Percentiles rank a stretch among this genome's conserved stretches.
These are phyloP conservation scores for Pichia exigua DNA, from an alignment of 805 yeast genomes.

Conservation along the genomic window DNA sequence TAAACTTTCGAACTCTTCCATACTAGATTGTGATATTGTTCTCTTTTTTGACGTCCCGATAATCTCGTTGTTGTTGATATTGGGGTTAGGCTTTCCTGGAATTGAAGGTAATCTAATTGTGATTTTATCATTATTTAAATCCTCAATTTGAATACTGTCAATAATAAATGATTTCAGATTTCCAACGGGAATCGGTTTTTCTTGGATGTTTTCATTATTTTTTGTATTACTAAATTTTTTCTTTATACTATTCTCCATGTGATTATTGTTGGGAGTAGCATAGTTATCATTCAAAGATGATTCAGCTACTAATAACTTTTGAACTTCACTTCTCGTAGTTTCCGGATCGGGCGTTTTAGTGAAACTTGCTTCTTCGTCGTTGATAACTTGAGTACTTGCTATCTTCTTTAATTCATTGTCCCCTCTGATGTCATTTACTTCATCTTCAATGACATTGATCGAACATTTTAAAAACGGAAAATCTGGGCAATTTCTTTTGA, in stretches of 20 bases:
- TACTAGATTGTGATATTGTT: neutral
- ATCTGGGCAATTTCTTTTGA: neutral
- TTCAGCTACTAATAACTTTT: neutral
- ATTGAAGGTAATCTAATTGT: neutral
- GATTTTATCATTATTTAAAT: neutral
- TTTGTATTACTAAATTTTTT: too few species aligned
- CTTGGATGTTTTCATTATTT: neutral
- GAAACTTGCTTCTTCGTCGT: neutral
- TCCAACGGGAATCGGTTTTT: neutral
- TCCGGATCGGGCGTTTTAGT: neutral
- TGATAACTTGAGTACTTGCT: neutral
- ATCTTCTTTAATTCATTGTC: neutral
- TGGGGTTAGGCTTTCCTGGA: neutral
- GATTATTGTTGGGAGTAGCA: neutral
- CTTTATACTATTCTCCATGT: too few species aligned
- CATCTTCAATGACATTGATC: neutral
- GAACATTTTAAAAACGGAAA: neutral
- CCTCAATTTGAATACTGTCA: constrained; percentile 4
- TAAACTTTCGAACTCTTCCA: neutral
- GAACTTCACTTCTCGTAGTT: neutral
- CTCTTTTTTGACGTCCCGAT: neutral
- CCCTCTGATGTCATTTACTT: neutral
- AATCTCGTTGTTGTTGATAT: neutral
- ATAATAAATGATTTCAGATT: constrained; percentile 8
- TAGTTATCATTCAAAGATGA: neutral